phyloP scores from a whole-genome alignment of 2,329 filamentous ascomycete species.

The Magnaporthales sp. region DNA sequence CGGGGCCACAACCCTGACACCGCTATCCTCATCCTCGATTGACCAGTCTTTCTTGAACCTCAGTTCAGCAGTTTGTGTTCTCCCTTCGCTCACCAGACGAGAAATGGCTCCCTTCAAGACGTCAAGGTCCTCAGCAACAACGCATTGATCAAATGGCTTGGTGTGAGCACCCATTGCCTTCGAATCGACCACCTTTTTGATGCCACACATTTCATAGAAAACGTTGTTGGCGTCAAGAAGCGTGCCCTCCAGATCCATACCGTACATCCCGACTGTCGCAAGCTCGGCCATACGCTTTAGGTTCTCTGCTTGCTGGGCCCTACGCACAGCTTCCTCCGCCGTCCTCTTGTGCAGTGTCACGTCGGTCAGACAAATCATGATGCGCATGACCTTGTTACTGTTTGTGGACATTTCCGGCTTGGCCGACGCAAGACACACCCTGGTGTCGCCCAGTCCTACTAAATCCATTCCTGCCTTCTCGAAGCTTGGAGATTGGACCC shows the following conservation, averaged over 20 bases:
- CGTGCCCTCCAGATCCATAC: slow-evolving; percentile 40
- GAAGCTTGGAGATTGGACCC: slow-evolving; percentile 24
- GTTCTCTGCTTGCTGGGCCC: slow-evolving; percentile 43
- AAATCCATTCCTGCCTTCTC: slow-evolving; percentile 25
- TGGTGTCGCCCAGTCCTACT: slow-evolving; percentile 21
- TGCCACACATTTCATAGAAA: slow-evolving; percentile 42
- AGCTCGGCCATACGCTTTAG: slow-evolving; percentile 45
- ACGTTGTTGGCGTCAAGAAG: slow-evolving; percentile 42
- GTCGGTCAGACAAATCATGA: slow-evolving; percentile 41
- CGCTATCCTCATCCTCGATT: slow-evolving; percentile 29
- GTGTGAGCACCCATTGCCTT: slow-evolving; percentile 21
- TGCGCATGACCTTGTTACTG: slow-evolving; percentile 30
- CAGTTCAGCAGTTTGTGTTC: slow-evolving; percentile 36
- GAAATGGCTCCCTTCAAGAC: slow-evolving; percentile 29
- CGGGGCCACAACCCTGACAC: slow-evolving; percentile 33
- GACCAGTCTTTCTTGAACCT: slow-evolving; percentile 38
- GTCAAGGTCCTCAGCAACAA: slow-evolving; percentile 34
- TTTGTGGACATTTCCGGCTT: slow-evolving; percentile 35
- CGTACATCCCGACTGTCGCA: slow-evolving; percentile 46
- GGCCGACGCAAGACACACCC: slow-evolving; percentile 29
- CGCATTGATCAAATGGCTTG: slow-evolving; percentile 35
- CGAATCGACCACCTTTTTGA: slow-evolving; percentile 31
- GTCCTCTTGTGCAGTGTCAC: slow-evolving; percentile 40
- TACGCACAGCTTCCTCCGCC: slow-evolving; percentile 36
- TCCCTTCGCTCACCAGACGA: slow-evolving; percentile 29